Evolutionary conservation across 176 grass and related monocot species (phyloP).

Genomic region (Oryza officinalis): DNA sequence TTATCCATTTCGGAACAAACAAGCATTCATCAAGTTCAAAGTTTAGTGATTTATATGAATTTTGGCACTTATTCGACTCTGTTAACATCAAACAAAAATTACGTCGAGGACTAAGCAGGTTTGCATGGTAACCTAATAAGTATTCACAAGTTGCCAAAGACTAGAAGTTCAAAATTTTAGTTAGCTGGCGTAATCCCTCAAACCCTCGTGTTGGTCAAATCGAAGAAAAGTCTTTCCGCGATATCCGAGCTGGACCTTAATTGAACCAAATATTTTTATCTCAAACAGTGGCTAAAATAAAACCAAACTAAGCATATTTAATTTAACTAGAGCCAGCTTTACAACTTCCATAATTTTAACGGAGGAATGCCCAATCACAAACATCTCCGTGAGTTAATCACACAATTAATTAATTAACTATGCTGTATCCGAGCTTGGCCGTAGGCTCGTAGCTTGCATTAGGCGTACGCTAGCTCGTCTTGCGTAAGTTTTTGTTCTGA

Average conservation of each 20-base stretch:
- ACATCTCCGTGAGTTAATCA: background rate
- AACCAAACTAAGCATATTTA: background rate
- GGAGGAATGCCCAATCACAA: background rate
- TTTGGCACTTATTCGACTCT: too few species aligned
- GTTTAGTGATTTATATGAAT: background rate
- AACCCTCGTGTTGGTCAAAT: background rate
- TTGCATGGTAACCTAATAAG: background rate
- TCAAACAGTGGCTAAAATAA: background rate
- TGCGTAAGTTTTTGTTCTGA: background rate
- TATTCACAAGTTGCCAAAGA: background rate
- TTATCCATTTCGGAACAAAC: background rate
- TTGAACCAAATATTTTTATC: background rate
- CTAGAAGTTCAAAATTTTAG: background rate
- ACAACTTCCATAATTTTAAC: background rate
- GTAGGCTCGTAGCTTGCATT: background rate
- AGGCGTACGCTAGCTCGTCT: background rate
- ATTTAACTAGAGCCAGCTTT: background rate
- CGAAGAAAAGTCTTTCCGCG: background rate
- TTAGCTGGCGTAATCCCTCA: background rate
- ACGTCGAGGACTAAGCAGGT: background rate
- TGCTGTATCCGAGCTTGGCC: background rate
- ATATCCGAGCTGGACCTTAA: background rate
- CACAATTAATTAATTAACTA: background rate
- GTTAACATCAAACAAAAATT: background rate
- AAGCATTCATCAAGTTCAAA: background rate